A percentile compares a stretch with the other conserved stretches of the same genome.
Conservation (phyloP, 345 rosid species). For the Xanthoceras sorbifolium region DNA sequence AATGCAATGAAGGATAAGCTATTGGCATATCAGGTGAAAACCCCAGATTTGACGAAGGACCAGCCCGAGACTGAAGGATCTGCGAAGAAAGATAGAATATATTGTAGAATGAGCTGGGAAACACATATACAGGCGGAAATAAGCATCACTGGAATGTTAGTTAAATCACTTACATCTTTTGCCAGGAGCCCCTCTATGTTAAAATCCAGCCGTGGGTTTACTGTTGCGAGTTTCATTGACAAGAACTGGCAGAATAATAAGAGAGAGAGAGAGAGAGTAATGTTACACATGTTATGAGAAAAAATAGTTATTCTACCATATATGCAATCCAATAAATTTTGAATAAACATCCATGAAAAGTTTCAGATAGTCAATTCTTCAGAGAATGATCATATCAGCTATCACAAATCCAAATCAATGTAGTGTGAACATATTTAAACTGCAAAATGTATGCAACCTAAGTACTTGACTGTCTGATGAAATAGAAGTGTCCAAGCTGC, state of each 20-base stretch:
- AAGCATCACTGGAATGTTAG: constrained; percentile 7
- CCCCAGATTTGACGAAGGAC: constrained; percentile 70
- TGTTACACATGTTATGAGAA: constrained; percentile 3
- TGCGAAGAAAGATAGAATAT: constrained; percentile 23
- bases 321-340: not conserved
- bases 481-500: not conserved
- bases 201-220: constrained; percentile 81
- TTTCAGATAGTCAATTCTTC: constrained; percentile 9
- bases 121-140: not conserved
- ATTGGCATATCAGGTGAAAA: constrained; percentile 58
- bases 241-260: constrained; percentile 64
- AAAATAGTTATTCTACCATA: not conserved
- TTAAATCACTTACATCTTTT: constrained; percentile 72
- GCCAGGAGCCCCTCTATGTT: constrained; percentile 82
- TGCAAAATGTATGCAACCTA: not conserved
- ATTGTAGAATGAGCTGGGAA: constrained; percentile 1
- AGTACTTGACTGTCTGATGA: not conserved
- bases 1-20: constrained; percentile 70
- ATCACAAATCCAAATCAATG: constrained; percentile 2
- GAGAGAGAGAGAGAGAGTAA: constrained; percentile 5
- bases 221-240: constrained; percentile 97
- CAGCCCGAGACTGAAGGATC: constrained; percentile 72
- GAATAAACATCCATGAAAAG: not conserved
- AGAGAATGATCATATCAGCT: not conserved
- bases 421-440: not conserved